Conservation (phyloP, 2,329 filamentous ascomycete species). For the Colletotrichum destructivum region DNA sequence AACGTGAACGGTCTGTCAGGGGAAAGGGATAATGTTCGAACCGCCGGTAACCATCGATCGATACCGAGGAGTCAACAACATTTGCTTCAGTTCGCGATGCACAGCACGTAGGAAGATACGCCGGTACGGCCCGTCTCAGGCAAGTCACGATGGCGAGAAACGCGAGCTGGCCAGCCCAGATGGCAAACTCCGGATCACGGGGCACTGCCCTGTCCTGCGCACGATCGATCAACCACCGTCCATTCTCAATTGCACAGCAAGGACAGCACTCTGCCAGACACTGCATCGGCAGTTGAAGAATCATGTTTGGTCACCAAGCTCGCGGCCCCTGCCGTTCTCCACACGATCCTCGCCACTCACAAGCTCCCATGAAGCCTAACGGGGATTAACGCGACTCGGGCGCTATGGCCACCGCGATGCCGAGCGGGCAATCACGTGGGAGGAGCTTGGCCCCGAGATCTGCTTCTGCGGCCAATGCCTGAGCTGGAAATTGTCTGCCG, state of each 20-base stretch:
- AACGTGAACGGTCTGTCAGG: not conserved
- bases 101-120: not conserved
- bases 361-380: conserved; percentile 38
- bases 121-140: conserved; percentile 12
- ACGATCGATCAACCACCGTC: conserved; percentile 6
- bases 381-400: conserved; percentile 46
- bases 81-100: conserved; percentile 3
- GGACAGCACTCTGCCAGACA: not conserved
- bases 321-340: conserved; percentile 37
- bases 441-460: conserved; percentile 8
- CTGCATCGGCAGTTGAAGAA: conserved; percentile 31
- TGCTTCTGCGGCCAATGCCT: conserved; percentile 4
- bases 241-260: not conserved
- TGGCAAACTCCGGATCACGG: conserved; percentile 17
- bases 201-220: conserved; percentile 25
- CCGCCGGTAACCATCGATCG: not conserved
- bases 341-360: conserved; percentile 35
- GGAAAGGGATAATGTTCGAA: not conserved
- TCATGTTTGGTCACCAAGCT: conserved; percentile 22
- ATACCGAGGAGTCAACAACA: not conserved
- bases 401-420: conserved; percentile 50
- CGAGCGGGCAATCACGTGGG: conserved; percentile 44
- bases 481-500: conserved; percentile 7
- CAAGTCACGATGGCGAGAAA: not conserved
- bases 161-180: not conserved